Evolutionary conservation across 345 rosid species (phyloP), one percentile per base, ranked within the genome.

Genomic region (Zanthoxylum bungeanum): DNA sequence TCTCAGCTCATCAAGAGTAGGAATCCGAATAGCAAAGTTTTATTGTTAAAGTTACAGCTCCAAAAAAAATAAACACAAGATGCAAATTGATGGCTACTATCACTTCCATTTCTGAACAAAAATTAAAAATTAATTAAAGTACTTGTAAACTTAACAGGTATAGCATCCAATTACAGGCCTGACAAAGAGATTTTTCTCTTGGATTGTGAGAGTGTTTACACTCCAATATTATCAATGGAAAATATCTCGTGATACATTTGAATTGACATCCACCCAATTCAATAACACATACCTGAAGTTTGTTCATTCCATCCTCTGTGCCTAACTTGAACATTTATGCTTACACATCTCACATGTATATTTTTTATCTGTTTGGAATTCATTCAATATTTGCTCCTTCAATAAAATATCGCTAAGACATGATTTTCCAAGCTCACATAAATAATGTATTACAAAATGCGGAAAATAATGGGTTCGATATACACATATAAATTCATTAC

Each of bases 181-280:
- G 72, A 21, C 64, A 37, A 70, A 62, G 64, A 39, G 40, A 22
- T 40, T 31, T 59, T 50, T 34, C 59, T 7, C 9, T 46, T 3
- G 10, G 39, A 59, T 62, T 28, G 63, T 55, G 36, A 21, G 11
- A 67, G 19, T 46, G 61, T 58, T 50, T 49, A 47, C 50, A 37
- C 34, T 24, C 50, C 46, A 59, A 39, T 34, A 31, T 12, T 22
- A 47, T 66, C 39, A 46, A 60, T 44, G 53, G n/a, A 17, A 22
- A 28, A 39, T 12, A 37, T 52, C 19, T 65, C 10, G 58, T n/a
- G 30, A 31, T 56, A 37, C 11, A 39, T 49, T 62, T 9, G 46
- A 72, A 72, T 73, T 34, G 82, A 79, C 85, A 52, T 49, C 59
- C 71, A 58, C 85, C 87, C 62, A 24, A 74, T 59, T 81, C 75